phyloP scores from a whole-genome alignment of 495 filamentous ascomycete genomes.

The Aspergillus bertholletiae region DNA sequence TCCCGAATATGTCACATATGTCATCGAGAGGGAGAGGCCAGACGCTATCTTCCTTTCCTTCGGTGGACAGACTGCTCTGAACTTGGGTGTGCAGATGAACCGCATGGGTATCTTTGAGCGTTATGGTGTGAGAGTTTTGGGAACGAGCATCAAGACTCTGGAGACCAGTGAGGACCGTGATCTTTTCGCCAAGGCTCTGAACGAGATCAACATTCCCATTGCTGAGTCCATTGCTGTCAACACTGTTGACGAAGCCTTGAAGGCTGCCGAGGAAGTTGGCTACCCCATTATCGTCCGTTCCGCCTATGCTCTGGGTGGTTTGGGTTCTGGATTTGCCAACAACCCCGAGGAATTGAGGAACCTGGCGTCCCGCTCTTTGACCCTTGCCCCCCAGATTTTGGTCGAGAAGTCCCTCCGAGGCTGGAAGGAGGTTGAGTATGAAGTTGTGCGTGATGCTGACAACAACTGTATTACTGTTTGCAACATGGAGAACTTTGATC shows the following conservation, averaged over 20 bases:
- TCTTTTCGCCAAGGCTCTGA: conserved; percentile 95
- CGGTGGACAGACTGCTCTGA: conserved; percentile 91
- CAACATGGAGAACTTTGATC: conserved; percentile 99
- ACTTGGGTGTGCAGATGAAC: conserved; percentile 76
- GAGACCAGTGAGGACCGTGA: conserved; percentile 98
- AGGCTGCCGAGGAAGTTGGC: conserved; percentile 80
- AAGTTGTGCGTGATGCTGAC: conserved; percentile 90
- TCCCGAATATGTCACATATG: conserved; percentile 91
- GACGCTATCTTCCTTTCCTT: conserved; percentile 98
- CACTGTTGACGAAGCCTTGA: conserved; percentile 78
- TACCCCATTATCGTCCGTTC: conserved; percentile 97
- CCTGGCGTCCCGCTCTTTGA: conserved; percentile 88
- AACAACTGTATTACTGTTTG: conserved; percentile 99
- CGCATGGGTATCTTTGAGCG: conserved; percentile 91
- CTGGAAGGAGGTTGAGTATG: conserved; percentile 99
- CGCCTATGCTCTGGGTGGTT: conserved; percentile 93
- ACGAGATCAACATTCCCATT: conserved; percentile 95
- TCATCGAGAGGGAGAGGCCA: conserved; percentile 90
- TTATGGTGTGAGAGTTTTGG: conserved; percentile 88
- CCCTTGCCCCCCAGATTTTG: conserved; percentile 90
- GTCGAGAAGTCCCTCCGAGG: conserved; percentile 99
- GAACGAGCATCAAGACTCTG: conserved; percentile 95
- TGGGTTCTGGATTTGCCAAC: conserved; percentile 93
- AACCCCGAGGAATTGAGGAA: conserved; percentile 79
- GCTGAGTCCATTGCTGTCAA: conserved; percentile 93